A percentile compares a stretch with the other conserved stretches of the same genome.
These are phyloP conservation scores for Trametes sp. DNA, from an alignment of 1,284 basidiomycete genomes.

Conservation along the genomic window DNA sequence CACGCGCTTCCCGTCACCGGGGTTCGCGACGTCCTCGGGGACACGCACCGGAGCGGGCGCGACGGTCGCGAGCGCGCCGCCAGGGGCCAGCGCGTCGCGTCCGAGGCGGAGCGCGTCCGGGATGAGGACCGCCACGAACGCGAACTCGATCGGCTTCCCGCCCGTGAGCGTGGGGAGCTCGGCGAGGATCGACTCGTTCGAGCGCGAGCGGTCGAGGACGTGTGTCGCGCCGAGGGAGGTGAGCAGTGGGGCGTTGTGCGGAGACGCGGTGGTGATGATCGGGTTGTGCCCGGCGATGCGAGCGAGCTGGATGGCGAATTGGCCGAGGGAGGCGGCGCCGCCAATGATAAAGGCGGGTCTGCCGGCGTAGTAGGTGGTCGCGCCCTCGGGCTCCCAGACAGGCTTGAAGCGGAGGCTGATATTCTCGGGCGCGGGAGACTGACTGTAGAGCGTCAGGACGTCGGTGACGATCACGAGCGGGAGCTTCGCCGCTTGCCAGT, in stretches of 20 bases:
- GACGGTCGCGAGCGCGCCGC: neutral
- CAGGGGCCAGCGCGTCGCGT: conserved; percentile 1
- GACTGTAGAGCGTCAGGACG: conserved; percentile 9
- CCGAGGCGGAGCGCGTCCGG: neutral
- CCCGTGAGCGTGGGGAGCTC: conserved; percentile 36
- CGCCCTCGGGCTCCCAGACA: conserved; percentile 12
- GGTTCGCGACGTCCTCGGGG: conserved; percentile 21
- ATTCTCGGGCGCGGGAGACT: conserved; percentile 2
- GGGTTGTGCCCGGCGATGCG: conserved; percentile 47
- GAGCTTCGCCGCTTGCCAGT: conserved; percentile 33
- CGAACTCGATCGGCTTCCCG: conserved; percentile 40
- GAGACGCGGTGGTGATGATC: conserved; percentile 61
- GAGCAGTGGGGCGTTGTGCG: conserved; percentile 50
- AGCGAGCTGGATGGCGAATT: conserved; percentile 45
- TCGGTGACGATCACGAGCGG: conserved; percentile 20
- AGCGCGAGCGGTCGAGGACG: conserved; percentile 53
- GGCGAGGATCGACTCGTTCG: conserved; percentile 35
- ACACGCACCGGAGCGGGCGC: conserved; percentile 24
- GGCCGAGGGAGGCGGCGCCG: conserved; percentile 49
- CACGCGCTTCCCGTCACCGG: neutral
- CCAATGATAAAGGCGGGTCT: conserved; percentile 46
- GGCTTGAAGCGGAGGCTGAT: conserved; percentile 5
- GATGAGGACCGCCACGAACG: conserved; percentile 46
- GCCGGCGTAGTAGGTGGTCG: conserved; percentile 35
- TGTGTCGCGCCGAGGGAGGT: conserved; percentile 61